Percentiles rank a stretch among this genome's conserved stretches.
phyloP scores from a whole-genome alignment of 306 rosid genomes.

The Alnus rubra region DNA sequence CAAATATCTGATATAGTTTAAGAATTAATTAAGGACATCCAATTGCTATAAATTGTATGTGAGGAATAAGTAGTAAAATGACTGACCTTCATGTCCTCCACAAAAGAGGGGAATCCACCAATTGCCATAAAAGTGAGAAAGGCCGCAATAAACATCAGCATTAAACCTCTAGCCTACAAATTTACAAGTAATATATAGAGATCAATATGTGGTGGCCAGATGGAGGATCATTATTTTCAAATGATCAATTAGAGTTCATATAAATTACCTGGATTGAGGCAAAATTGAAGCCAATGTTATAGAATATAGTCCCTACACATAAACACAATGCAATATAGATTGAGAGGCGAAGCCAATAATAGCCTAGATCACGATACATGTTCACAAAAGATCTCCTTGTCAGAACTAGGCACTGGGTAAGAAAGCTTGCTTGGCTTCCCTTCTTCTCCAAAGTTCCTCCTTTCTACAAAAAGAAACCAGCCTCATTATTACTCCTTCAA shows the following conservation, averaged over 20 bases:
- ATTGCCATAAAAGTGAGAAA: slow-evolving; percentile 73
- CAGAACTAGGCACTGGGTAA: slow-evolving; percentile 37
- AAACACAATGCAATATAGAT: slow-evolving; percentile 42
- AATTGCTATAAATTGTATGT: not conserved
- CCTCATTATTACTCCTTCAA: not conserved
- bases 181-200: slow-evolving; percentile 9
- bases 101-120: slow-evolving; percentile 77
- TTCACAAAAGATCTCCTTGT: slow-evolving; percentile 49
- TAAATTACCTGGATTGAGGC: slow-evolving; percentile 44
- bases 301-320: slow-evolving; percentile 41
- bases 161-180: slow-evolving; percentile 61
- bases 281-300: slow-evolving; percentile 32
- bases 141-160: slow-evolving; percentile 57
- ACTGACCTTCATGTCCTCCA: slow-evolving; percentile 73
- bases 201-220: not conserved
- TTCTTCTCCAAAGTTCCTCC: slow-evolving; percentile 25
- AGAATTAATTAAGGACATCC: not conserved
- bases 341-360: slow-evolving; percentile 54
- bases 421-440: slow-evolving; percentile 43
- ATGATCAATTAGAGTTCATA: too few species aligned
- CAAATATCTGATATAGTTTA: slow-evolving; percentile 38
- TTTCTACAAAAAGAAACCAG: slow-evolving; percentile 10
- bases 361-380: slow-evolving; percentile 52
- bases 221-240: not conserved
- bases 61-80: not conserved